Base-by-base conservation (phyloP, 139 green algal genomes). In the Coelastrella sp. region DNA sequence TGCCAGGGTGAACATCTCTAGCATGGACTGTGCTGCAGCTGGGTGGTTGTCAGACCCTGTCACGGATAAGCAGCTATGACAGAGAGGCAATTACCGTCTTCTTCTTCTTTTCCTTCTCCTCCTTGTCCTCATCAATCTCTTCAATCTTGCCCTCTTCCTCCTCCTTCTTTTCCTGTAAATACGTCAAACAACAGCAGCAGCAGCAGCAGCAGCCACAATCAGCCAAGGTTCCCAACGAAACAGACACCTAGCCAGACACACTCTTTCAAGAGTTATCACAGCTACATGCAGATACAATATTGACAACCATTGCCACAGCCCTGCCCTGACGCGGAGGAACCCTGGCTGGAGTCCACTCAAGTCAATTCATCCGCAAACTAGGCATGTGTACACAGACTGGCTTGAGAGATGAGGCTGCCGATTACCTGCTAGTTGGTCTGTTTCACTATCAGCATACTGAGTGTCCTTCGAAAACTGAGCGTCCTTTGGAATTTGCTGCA, bases 101-200 rank as follows among this genome's bases (percentile, higher is more conserved):
- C 95, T 97, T 98, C 87, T 95, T 97, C 94, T 98, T 98, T 92
- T 97, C 91, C 93, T 98, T 97, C 61, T 95, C 58, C 92, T 97
- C 93, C 61, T 93, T 94, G 90, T 98, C 96, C 25, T 97, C 94
- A 15, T 97, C 96, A 6, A 96, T 95, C 90, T 99, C 95, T 87
- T 97, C 96, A 61, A 98, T 95, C 84, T 97, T 97, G 78, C 93
- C 96, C 94, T 99, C 96, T 88, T 96, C 95, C 19, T 95, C 93
- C 59, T 94, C 92, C 76, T 95, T 91, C 85, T 92, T 87, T 59
- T 93, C 91, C 72, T 91, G 90, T 59, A 78, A 68, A 27, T 86
- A 83, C 9, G 7, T 15, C 12, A 70, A 15, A 70, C 70, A 78
- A 7, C 70, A 78, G 75, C 87, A 83, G 81, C 81, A 74, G 57